Evolutionary conservation across 2,329 filamentous ascomycete genomes (phyloP).

Genomic region (Dactylellina drechsleri): DNA sequence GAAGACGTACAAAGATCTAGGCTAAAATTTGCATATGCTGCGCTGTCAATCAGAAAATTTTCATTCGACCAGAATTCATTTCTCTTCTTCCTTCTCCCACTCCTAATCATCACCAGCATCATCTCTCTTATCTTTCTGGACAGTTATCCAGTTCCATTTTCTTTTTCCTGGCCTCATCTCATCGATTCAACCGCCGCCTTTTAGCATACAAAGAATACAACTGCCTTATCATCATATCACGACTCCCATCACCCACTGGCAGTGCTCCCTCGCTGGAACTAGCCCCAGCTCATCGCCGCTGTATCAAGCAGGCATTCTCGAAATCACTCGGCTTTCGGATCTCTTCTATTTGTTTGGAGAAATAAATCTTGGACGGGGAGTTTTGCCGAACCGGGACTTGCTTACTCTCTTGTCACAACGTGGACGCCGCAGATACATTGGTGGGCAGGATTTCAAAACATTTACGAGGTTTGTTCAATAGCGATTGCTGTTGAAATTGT

Average conservation of each 20-base stretch:
- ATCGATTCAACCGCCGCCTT: constrained; percentile 15
- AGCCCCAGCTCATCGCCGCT: constrained; percentile 36
- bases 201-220: neutral
- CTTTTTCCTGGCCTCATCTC: constrained; percentile 4
- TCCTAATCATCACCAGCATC: neutral
- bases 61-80: constrained; percentile 20
- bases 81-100: constrained; percentile 12
- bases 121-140: constrained; percentile 23
- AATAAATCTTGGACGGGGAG: constrained; percentile 24
- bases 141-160: neutral
- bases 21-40: constrained; percentile 53
- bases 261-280: neutral
- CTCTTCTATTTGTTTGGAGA: neutral
- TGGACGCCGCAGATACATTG: constrained; percentile 37
- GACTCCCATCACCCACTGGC: constrained; percentile 4
- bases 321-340: constrained; percentile 20
- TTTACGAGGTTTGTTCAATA: constrained; percentile 35
- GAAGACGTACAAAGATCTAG: constrained; percentile 26
- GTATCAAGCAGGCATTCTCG: constrained; percentile 28
- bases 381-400: constrained; percentile 41
- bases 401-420: constrained; percentile 26
- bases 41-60: constrained; percentile 53
- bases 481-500: constrained; percentile 19
- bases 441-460: constrained; percentile 13
- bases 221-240: no score